phyloP scores from a whole-genome alignment of 352 stramenopile genomes.

The Phytopythium delawarense region DNA sequence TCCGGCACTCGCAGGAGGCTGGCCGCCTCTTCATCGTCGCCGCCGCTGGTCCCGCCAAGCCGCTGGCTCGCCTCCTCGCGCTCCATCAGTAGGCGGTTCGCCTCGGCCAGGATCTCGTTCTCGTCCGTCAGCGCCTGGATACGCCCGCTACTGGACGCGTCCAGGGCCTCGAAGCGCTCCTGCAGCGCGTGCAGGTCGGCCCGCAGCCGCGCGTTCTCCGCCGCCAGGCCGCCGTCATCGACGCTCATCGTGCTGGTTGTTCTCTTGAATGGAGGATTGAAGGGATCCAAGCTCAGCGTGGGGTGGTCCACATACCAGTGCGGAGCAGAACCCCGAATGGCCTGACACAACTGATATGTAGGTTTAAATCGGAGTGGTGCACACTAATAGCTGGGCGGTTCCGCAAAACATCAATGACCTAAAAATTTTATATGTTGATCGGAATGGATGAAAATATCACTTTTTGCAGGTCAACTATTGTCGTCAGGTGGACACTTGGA shows the following conservation, averaged over 20 bases:
- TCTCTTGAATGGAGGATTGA: too few species aligned
- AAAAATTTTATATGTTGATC: too few species aligned
- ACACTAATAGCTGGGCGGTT: too few species aligned
- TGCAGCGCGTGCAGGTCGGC: conserved; percentile 43
- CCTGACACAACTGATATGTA: too few species aligned
- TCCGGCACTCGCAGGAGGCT: conserved; percentile 51
- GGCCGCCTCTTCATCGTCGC: not conserved
- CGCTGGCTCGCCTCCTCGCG: conserved; percentile 35
- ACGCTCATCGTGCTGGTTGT: not conserved
- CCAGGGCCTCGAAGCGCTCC: conserved; percentile 42
- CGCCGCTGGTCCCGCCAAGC: conserved; percentile 6
- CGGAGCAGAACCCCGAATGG: too few species aligned
- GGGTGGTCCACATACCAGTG: too few species aligned
- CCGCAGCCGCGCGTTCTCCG: conserved; percentile 44
- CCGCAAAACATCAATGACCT: too few species aligned
- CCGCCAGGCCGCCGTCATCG: conserved; percentile 23
- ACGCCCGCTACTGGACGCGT: conserved; percentile 20
- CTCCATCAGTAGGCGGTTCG: conserved; percentile 63
- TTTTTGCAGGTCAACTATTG: too few species aligned
- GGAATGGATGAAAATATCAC: too few species aligned
- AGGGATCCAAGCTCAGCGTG: too few species aligned
- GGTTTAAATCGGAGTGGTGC: too few species aligned
- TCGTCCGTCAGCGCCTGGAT: conserved; percentile 68
- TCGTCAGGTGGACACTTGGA: too few species aligned
- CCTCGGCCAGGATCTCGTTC: conserved; percentile 69